Percentiles rank a stretch among this genome's conserved stretches.
These are phyloP conservation scores for Gentiana macrophylla DNA, from an alignment of 257 asterid genomes.

Conservation along the genomic window DNA sequence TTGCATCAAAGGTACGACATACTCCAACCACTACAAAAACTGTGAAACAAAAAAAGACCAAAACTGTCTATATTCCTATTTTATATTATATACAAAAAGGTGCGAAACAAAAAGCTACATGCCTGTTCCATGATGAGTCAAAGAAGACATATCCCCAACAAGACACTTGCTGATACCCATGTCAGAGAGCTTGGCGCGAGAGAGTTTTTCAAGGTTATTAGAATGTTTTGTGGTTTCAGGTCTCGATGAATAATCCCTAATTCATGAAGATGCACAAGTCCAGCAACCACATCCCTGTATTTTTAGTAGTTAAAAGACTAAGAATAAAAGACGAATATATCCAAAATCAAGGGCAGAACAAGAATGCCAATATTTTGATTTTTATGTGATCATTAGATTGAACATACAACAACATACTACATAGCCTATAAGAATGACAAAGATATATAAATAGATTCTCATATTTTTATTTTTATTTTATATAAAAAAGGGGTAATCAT, in stretches of 20 bases:
- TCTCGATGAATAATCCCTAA: constrained; percentile 92
- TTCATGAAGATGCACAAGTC: constrained; percentile 83
- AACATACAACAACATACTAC: too few relatives aligned
- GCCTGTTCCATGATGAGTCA: constrained; percentile 84
- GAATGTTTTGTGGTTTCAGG: constrained; percentile 83
- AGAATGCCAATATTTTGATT: too few relatives aligned
- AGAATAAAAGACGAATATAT: constrained; percentile 5
- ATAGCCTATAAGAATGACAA: too few relatives aligned
- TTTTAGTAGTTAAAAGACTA: constrained; percentile 5
- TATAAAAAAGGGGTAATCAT: too few relatives aligned
- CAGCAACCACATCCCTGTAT: constrained; percentile 78
- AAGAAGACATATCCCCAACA: constrained; percentile 67
- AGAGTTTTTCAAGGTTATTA: constrained; percentile 49
- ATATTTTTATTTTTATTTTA: too few relatives aligned
- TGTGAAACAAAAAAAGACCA: too few relatives aligned
- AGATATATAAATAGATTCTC: too few relatives aligned
- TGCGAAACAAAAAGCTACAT: constrained; percentile 7
- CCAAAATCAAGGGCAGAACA: not conserved
- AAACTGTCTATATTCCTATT: too few relatives aligned
- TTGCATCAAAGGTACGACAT: too few relatives aligned
- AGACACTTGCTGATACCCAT: constrained; percentile 98
- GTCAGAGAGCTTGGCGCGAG: constrained; percentile 85
- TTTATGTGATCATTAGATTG: too few relatives aligned
- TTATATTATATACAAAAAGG: too few relatives aligned
- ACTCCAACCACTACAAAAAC: too few relatives aligned